phyloP scores from a whole-genome alignment of 2,329 filamentous ascomycete genomes.

The Neocucurbitaria cava region DNA sequence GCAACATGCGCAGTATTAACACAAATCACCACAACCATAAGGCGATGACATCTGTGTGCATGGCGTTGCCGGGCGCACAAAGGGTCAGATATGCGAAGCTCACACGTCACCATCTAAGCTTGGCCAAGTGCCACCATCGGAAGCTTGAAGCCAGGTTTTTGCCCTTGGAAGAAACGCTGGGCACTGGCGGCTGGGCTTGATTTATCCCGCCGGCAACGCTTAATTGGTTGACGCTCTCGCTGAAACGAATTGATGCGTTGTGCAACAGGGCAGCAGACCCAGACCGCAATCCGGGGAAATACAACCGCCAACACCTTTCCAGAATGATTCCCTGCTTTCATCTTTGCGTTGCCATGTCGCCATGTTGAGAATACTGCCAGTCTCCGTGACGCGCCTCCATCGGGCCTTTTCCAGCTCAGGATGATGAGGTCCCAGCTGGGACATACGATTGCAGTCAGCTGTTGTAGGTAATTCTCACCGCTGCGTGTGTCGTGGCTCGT shows the following conservation, averaged over 20 bases:
- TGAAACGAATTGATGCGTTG: constrained; percentile 2
- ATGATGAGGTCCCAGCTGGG: not conserved
- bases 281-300: constrained; percentile 6
- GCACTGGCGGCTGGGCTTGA: constrained; percentile 14
- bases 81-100: constrained; percentile 13
- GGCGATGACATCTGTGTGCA: not conserved
- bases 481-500: not conserved
- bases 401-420: not conserved
- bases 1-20: constrained; percentile 8
- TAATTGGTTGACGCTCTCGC: constrained; percentile 16
- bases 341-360: not conserved
- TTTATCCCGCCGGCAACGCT: constrained; percentile 21
- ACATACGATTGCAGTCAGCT: not conserved
- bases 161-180: constrained; percentile 9
- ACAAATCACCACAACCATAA: constrained; percentile 11
- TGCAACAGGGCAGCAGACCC: not conserved
- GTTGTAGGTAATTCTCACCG: not conserved
- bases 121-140: constrained; percentile 20
- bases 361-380: not conserved
- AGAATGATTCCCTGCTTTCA: constrained; percentile 10
- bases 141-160: constrained; percentile 18
- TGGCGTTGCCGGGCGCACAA: not conserved
- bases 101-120: constrained; percentile 34
- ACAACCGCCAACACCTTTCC: constrained; percentile 1
- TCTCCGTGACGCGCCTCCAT: not conserved